Percentiles rank a stretch among this genome's conserved stretches.
phyloP scores from a whole-genome alignment of 192 early-diverging fungal species.

The Backusella psychrophila region DNA sequence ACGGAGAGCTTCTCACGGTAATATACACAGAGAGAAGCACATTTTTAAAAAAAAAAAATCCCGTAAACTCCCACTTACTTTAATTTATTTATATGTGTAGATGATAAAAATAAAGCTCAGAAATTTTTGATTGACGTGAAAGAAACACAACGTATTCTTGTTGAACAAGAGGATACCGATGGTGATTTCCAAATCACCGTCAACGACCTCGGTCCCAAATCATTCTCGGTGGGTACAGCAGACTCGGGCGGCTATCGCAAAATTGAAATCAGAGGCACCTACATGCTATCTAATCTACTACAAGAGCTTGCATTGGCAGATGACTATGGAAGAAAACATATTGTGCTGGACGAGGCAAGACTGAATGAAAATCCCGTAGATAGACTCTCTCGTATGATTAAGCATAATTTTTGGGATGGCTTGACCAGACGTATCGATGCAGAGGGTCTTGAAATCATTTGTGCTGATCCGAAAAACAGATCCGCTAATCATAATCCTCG shows the following conservation, averaged over 20 bases:
- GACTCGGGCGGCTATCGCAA: slow-evolving; percentile 83
- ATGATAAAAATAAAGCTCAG: slow-evolving; percentile 52
- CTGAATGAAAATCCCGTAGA: slow-evolving; percentile 97
- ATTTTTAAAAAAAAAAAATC: neutral
- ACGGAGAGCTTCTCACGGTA: slow-evolving; percentile 30
- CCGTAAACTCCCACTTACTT: neutral
- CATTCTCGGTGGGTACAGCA: slow-evolving; percentile 82
- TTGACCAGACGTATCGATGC: slow-evolving; percentile 84
- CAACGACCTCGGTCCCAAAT: slow-evolving; percentile 88
- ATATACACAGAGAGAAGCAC: neutral
- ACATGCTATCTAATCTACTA: slow-evolving; percentile 92
- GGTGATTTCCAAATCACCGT: slow-evolving; percentile 95
- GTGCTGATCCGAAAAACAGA: slow-evolving; percentile 90
- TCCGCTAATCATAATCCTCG: slow-evolving; percentile 74
- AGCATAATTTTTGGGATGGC: slow-evolving; percentile 95
- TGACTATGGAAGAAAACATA: slow-evolving; percentile 82
- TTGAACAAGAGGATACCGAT: slow-evolving; percentile 95
- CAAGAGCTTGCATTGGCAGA: slow-evolving; percentile 95
- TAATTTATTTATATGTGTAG: slow-evolving; percentile 16
- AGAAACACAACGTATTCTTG: slow-evolving; percentile 71
- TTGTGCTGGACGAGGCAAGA: slow-evolving; percentile 86
- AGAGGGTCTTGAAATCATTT: slow-evolving; percentile 86
- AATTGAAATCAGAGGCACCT: slow-evolving; percentile 93
- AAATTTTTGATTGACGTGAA: slow-evolving; percentile 86
- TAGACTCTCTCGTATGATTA: slow-evolving; percentile 87